Evolutionary conservation across 2,329 filamentous ascomycete genomes (phyloP).

Genomic region (Talaromyces sp.): DNA sequence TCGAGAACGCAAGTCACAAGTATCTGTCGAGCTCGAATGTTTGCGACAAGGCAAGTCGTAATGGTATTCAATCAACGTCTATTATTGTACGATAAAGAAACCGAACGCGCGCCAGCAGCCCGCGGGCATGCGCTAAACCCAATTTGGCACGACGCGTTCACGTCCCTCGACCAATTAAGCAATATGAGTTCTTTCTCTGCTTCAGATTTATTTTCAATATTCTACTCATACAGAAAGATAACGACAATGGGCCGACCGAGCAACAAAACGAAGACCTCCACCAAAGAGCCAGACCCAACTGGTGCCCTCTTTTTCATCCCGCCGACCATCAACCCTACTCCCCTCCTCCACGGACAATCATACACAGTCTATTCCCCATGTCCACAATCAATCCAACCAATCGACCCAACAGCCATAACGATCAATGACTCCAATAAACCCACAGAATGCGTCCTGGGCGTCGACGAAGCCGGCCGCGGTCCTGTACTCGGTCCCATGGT

Average conservation of each 20-base stretch:
- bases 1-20: not conserved
- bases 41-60: not conserved
- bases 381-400: conserved; percentile 44
- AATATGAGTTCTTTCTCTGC: not conserved
- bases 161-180: conserved; percentile 9
- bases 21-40: not conserved
- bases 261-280: not conserved
- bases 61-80: not conserved
- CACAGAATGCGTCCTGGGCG: conserved; percentile 72
- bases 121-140: conserved; percentile 31
- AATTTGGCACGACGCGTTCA: conserved; percentile 35
- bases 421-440: conserved; percentile 36
- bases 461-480: conserved; percentile 91
- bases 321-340: conserved; percentile 61
- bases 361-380: conserved; percentile 71
- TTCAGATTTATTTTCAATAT: not conserved
- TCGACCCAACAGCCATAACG: conserved; percentile 48
- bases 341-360: conserved; percentile 62
- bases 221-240: not conserved
- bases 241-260: conserved; percentile 7
- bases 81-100: not conserved
- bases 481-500: conserved; percentile 82
- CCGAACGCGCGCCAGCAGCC: conserved; percentile 5
- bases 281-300: conserved; percentile 28
- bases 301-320: conserved; percentile 55